Base-by-base conservation (phyloP, 805 yeast genomes). In the Ogataea nonfermentans region DNA sequence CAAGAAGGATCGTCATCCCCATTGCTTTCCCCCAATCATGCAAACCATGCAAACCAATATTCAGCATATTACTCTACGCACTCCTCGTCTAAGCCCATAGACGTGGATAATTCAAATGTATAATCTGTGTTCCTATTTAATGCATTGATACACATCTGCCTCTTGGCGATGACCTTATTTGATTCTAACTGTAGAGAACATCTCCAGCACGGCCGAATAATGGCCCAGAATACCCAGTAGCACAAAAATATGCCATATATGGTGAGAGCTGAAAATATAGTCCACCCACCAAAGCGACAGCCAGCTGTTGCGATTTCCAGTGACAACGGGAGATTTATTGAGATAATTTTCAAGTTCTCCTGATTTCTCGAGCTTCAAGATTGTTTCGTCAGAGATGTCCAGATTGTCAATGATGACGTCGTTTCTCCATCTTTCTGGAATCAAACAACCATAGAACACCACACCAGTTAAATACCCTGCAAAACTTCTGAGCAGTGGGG, bases 171-270 rank as follows among this genome's bases (percentile, higher is more conserved):
- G 22, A 19, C 22, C 22, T 19, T 19, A 19, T 19, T 19, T 5
- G 8, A 5, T 19, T 19, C 22, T 30, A 9, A 29, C 29, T 10
- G 31, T 15, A 19, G 22, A n/a, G 48, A 81, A 81, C 84, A 90
- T 81, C 41, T 77, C 80, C 46, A 87, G 66, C 26, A 88, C 68
- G 10, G 95, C 91, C 40, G 70, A 69, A 62, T 90, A 93, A 62
- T 91, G 98, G 23, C 95, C 95, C 29, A 84, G 62, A n/a, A 88
- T 79, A 2, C 99, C 99, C 17, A 84, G 71, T 12, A 93, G 74
- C 22, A 93, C 99, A 57, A 84, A 87, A 9, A 88, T 59, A 64
- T 91, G 99, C 99, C 99, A 91, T 22, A 91, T 68, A 55, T 89
- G 90, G 62, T 91, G 99, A 25, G 96, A 86, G 29, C 79, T 74